Base-by-base conservation (phyloP, 495 filamentous ascomycete species). In the Penicillium crystallinum region DNA sequence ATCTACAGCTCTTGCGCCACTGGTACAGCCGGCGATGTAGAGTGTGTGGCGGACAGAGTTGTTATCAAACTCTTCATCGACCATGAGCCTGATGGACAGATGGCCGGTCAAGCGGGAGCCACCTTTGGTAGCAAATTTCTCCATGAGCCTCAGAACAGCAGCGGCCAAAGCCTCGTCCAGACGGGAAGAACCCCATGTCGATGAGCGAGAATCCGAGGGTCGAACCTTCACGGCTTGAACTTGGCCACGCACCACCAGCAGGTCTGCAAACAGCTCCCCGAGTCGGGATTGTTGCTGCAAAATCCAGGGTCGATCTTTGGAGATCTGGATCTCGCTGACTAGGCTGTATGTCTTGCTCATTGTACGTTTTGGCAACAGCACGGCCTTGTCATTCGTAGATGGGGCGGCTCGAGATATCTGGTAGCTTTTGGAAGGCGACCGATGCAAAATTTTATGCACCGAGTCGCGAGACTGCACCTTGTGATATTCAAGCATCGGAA, bases 191-290 rank as follows among this genome's bases (percentile, higher is more conserved):
- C 74, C 66, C 69, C 85, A 88, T 8, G 80, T 76, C 0, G 49
- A 47, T 6, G 74, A 58, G 4, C 54, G 50, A 2, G 53, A 21
- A 35, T 62, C 55, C 14, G 56, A 59, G 9, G 81, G 77, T 50
- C 84, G 86, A 11, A 84, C 76, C 2, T 83, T 77, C 55, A 90
- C 86, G 2, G 79, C 79, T 36, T 77, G 78, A 36, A 91, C 69
- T 30, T 76, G 56, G 0, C 84, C 84, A 2, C 68, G 61, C 1
- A 89, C 67, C 3, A 90, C 65, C 10, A 92, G 71, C 1, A 84
- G 52, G 52, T 91, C 87, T 0, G 86, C 86, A 56, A 81, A 82
- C 63, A 86, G 89, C 63, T 88, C 83, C 0, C 76, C 73, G 0
- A 86, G 81, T 3, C 69, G 60, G 30, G 82, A 78, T 57, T 77